Evolutionary conservation across 257 asterid genomes (phyloP), one percentile per base, ranked within the genome.

Genomic region (Fraxinus cuspidata): DNA sequence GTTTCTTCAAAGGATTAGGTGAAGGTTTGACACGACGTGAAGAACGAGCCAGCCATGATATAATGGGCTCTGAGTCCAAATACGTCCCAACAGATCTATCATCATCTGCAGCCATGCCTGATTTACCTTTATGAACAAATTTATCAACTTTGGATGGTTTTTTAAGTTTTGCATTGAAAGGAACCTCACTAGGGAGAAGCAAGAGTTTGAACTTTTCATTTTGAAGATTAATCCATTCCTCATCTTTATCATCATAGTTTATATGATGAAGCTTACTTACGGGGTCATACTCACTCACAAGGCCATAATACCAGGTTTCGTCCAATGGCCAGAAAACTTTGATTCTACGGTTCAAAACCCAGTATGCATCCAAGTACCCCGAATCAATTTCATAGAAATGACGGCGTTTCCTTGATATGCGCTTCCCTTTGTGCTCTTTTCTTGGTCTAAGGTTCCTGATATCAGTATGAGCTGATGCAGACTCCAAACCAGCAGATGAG

Each of bases 301-400:
- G 87, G 75, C 99, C 99, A 82, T 84, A 76, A 78, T 94, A 96
- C 99, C 99, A 96, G 86, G 91, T 90, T 80, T 93, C 95, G 82
- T 96, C 99, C 86, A 94, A 78, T 49, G 99, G 99, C 97, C 96
- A 94, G 87, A 88, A 94, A 53, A 96, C 88, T 81, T 94, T 91
- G 78, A 96, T 94, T 82, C 91, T 92, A 85, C 90, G 80, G 77
- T 92, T 91, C 78, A 92, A 63, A 81, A 90, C 86, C 97, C 97
- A 90, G 76, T 70, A 47, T 2, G 96, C 92, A 69, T 96, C 97
- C 86, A 90, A 84, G 82, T 89, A 87, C 74, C 83, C 74, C 1
- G 91, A 73, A 83, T 74, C 79, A 80, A 96, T 86, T 37, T 96
- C 99, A 81, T 94, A 94, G 83, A 92, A 96, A 88, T 96, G 99